Evolutionary conservation across 179 eudicot species (phyloP), one percentile per base, ranked within the genome.

Genomic region (Spinacia oleracea): DNA sequence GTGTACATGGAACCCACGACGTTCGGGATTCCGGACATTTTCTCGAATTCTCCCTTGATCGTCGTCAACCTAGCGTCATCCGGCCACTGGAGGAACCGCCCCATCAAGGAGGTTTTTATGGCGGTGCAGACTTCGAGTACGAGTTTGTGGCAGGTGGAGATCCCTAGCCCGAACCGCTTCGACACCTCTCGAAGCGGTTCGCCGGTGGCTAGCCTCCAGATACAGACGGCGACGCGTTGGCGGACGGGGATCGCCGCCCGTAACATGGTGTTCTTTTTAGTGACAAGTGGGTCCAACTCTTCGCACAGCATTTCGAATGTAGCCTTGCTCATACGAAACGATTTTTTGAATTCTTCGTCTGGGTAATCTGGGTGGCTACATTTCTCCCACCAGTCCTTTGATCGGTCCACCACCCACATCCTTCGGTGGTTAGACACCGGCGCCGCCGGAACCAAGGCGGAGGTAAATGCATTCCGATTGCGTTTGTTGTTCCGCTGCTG

Each of bases 301-400:
- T 80, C 77, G 46, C 93, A 90, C 0, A 91, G 84, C 76, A 87
- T 77, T 12, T 91, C 84, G 71, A 91, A 91, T 0, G 96, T 91
- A 0, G 88, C 67, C 53, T 78, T 86, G 64, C 93, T 85, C 96
- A 90, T 91, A 9, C 87, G 60, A 78, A 91, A 91, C 2, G 81
- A 86, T 5, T 81, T 83, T 0, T 70, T 77, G 42, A 91, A 91
- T 66, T 91, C 91, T 10, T 81, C 84, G 0, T 90, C 93, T 0
- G 98, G 91, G 55, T 82, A 93, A 29, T 92, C 97, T 0, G 88
- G 92, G 69, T 81, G 68, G 78, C 66, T 89, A 62, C 88, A 86
- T 72, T 81, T 86, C 74, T 93, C 93, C 98, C 98, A 93, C 98
- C 97, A 92, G 71, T 87, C 98, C 21, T 88, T 90, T 0, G 98